Evolutionary conservation across 495 filamentous ascomycete genomes (phyloP).

Genomic region (Halenospora varia): DNA sequence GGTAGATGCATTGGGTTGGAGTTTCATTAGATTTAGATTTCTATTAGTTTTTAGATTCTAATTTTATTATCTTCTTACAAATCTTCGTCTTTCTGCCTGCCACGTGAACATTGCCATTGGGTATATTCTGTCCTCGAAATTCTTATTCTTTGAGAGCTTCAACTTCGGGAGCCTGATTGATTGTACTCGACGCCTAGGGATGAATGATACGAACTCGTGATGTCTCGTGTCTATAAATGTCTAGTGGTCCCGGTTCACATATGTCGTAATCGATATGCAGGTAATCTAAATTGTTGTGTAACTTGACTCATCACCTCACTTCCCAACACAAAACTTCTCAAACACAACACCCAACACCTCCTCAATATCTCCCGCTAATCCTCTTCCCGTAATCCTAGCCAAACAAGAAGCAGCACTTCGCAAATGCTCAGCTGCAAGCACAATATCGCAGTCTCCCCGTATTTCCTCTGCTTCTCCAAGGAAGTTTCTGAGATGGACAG

Average conservation of each 20-base stretch:
- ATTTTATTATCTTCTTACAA: constrained; percentile 28
- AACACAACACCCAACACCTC: constrained; percentile 97
- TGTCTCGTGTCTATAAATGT: too few species aligned
- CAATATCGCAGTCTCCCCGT: constrained; percentile 66
- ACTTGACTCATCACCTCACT: constrained; percentile 3
- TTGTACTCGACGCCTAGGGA: too few species aligned
- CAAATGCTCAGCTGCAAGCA: constrained; percentile 86
- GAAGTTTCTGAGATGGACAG: constrained; percentile 66
- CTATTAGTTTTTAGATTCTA: not conserved
- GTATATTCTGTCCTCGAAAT: too few species aligned
- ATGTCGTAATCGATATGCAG: constrained; percentile 36
- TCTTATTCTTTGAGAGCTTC: too few species aligned
- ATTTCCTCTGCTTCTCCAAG: constrained; percentile 39
- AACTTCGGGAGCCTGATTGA: too few species aligned
- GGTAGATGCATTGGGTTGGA: not conserved
- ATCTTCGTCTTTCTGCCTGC: too few species aligned
- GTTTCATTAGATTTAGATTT: constrained; percentile 1
- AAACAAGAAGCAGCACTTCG: constrained; percentile 77
- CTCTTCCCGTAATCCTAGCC: constrained; percentile 82
- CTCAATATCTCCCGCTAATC: constrained; percentile 87
- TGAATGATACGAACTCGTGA: too few species aligned
- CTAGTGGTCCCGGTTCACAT: too few species aligned
- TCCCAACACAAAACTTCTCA: constrained; percentile 69
- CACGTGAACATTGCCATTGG: too few species aligned
- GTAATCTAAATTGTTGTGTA: not conserved